A percentile compares a stretch with the other conserved stretches of the same genome.
These are phyloP conservation scores for Myriosclerotinia duriaeana DNA, from an alignment of 2,329 filamentous ascomycete genomes.

Conservation along the genomic window DNA sequence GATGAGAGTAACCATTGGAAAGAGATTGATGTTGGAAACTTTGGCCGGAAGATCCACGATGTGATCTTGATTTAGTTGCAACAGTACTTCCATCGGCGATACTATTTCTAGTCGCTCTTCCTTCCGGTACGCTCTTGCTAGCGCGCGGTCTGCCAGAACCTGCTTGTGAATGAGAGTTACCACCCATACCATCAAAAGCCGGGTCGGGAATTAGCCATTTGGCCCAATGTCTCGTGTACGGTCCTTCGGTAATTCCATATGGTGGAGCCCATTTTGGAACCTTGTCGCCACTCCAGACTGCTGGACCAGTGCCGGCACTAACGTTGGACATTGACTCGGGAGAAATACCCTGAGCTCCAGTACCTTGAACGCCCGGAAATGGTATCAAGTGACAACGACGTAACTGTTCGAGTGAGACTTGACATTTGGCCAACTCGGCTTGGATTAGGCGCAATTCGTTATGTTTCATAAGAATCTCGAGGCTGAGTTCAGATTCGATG, in stretches of 20 bases:
- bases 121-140: slow-evolving; percentile 56
- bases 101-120: slow-evolving; percentile 77
- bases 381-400: slow-evolving; percentile 90
- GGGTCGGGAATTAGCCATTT: slow-evolving; percentile 92
- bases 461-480: slow-evolving; percentile 92
- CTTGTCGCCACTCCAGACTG: slow-evolving; percentile 62
- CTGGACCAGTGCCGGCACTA: slow-evolving; percentile 70
- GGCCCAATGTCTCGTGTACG: slow-evolving; percentile 90
- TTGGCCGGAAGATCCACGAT: slow-evolving; percentile 58
- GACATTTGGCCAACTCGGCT: slow-evolving; percentile 93
- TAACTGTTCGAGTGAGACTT: slow-evolving; percentile 88
- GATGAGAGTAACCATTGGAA: slow-evolving; percentile 66
- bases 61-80: slow-evolving; percentile 53
- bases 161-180: slow-evolving; percentile 43
- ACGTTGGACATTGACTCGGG: slow-evolving; percentile 69
- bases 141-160: slow-evolving; percentile 35
- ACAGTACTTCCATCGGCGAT: slow-evolving; percentile 54
- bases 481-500: slow-evolving; percentile 83
- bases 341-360: slow-evolving; percentile 35
- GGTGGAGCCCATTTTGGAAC: slow-evolving; percentile 78
- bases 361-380: slow-evolving; percentile 71
- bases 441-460: slow-evolving; percentile 91
- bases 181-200: slow-evolving; percentile 70
- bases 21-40: slow-evolving; percentile 61
- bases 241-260: slow-evolving; percentile 87